These are phyloP conservation scores for Trichophyton equinum DNA, from an alignment of 2,329 filamentous ascomycete species.

Conservation along the genomic window DNA sequence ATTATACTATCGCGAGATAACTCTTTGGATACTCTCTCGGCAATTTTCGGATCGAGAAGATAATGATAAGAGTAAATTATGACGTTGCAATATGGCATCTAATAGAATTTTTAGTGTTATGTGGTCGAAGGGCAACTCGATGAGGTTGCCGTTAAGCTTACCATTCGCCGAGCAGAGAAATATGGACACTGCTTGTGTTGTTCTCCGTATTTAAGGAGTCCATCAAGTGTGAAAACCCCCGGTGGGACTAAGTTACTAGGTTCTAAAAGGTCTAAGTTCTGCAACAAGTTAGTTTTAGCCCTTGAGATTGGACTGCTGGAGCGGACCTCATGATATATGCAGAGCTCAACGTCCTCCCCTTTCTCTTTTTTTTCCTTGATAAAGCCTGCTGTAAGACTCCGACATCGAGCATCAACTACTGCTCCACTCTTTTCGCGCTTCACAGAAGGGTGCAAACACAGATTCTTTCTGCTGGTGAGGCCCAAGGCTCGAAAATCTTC, in stretches of 20 bases:
- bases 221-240: slow-evolving; percentile 91
- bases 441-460: slow-evolving; percentile 91
- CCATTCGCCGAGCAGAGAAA: slow-evolving; percentile 90
- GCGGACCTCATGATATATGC: slow-evolving; percentile 81
- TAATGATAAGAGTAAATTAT: slow-evolving; percentile 99
- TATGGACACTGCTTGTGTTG: slow-evolving; percentile 96
- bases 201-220: slow-evolving; percentile 77
- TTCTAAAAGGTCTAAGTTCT: slow-evolving; percentile 89
- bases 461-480: slow-evolving; percentile 88
- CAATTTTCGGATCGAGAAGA: slow-evolving; percentile 92
- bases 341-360: slow-evolving; percentile 86
- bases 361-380: slow-evolving; percentile 95
- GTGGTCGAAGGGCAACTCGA: neutral
- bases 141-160: slow-evolving; percentile 27
- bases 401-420: slow-evolving; percentile 88
- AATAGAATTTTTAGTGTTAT: slow-evolving; percentile 15
- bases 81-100: slow-evolving; percentile 99
- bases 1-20: slow-evolving; percentile 97
- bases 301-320: neutral
- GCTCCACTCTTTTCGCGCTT: slow-evolving; percentile 91
- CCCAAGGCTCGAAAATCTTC: slow-evolving; percentile 92
- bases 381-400: slow-evolving; percentile 90
- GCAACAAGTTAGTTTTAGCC: slow-evolving; percentile 12
- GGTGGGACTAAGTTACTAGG: slow-evolving; percentile 89
- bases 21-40: slow-evolving; percentile 85